Evolutionary conservation across 371 early-diverging fungal species (phyloP).

Genomic region (Blakeslea trispora): DNA sequence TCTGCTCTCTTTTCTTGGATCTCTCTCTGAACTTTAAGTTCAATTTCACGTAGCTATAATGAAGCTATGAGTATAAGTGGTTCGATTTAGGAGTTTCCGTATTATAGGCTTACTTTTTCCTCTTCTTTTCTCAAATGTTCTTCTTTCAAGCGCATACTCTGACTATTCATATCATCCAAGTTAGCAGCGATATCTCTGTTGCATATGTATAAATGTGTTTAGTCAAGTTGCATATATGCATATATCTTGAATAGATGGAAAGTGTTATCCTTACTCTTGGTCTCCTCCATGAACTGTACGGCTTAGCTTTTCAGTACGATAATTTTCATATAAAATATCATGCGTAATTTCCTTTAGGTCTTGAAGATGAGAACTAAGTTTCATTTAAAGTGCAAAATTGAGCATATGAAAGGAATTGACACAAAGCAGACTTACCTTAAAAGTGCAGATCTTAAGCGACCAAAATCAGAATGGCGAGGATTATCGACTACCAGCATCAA

Average conservation of each 20-base stretch:
- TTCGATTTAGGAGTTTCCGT: no score
- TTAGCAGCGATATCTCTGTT: conserved; percentile 43
- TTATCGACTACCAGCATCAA: conserved; percentile 62
- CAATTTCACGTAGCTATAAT: conserved; percentile 61
- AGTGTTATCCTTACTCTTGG: conserved; percentile 35
- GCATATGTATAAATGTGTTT: no score
- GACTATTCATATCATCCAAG: conserved; percentile 56
- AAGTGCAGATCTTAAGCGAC: conserved; percentile 89
- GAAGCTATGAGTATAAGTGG: conserved; percentile 1
- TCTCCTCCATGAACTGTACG: conserved; percentile 59
- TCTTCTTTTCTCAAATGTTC: conserved; percentile 66
- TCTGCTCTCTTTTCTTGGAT: conserved; percentile 63
- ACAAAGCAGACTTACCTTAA: conserved; percentile 53
- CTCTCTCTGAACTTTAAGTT: conserved; percentile 60
- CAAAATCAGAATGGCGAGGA: conserved; percentile 96
- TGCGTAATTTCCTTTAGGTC: conserved; percentile 91
- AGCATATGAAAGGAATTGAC: not conserved
- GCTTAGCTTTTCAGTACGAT: conserved; percentile 90
- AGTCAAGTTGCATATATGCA: conserved; percentile 7
- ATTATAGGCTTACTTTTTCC: conserved; percentile 44
- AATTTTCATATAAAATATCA: conserved; percentile 86
- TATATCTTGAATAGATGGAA: not conserved
- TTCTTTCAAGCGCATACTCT: conserved; percentile 58
- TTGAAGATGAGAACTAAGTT: conserved; percentile 83
- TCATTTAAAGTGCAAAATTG: not conserved